Conservation (phyloP, 352 stramenopile genomes). For the Globisporangium splendens region DNA sequence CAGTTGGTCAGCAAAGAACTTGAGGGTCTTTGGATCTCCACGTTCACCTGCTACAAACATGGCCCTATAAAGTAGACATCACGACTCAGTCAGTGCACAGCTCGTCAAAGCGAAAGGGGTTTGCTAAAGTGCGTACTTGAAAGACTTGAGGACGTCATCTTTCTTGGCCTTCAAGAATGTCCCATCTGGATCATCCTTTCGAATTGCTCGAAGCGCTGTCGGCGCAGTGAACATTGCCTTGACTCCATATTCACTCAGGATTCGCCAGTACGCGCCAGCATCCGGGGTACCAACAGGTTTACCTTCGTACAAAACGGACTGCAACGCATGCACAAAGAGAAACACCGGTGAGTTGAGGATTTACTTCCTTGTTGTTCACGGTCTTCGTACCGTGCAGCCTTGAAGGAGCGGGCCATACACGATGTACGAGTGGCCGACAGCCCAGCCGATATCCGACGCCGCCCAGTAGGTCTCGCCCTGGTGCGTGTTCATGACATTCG, state of each 20-base stretch:
- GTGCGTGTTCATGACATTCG: conserved; percentile 68
- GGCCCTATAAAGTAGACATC: conserved; percentile 23
- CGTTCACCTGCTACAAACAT: conserved; percentile 89
- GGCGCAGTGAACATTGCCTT: conserved; percentile 90
- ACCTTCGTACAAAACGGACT: conserved; percentile 87
- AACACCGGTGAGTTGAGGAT: too few species aligned
- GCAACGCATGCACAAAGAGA: not conserved
- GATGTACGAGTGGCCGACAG: conserved; percentile 86
- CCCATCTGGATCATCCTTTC: conserved; percentile 76
- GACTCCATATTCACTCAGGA: conserved; percentile 83
- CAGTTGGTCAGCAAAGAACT: conserved; percentile 66
- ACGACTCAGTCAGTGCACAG: not conserved
- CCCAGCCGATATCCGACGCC: conserved; percentile 88
- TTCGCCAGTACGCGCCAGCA: conserved; percentile 82
- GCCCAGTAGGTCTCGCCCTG: conserved; percentile 82
- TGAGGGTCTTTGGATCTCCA: conserved; percentile 84
- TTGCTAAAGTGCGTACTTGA: conserved; percentile 52
- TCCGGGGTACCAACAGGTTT: conserved; percentile 88
- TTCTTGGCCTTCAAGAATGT: conserved; percentile 46
- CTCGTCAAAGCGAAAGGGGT: conserved; percentile 8
- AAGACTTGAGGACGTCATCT: conserved; percentile 38
- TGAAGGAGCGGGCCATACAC: conserved; percentile 88
- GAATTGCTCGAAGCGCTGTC: conserved; percentile 88
- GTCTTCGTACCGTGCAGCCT: conserved; percentile 60
- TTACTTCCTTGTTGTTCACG: too few species aligned